Base-by-base conservation (phyloP, 768 basidiomycete genomes). In the Mycena sanguinolenta region DNA sequence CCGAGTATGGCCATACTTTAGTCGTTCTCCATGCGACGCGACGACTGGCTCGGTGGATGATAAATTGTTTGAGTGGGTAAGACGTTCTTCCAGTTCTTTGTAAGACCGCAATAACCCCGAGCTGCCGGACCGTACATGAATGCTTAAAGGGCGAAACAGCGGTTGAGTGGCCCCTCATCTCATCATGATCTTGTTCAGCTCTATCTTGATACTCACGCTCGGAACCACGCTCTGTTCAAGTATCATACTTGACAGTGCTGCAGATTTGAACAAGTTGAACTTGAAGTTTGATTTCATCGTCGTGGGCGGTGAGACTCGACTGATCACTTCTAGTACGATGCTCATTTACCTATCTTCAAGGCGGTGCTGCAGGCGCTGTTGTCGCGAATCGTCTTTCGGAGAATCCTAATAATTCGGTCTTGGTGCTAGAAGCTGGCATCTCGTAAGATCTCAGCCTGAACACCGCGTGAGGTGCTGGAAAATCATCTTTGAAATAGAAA, bases 401-500 rank as follows among this genome's bases (percentile, higher is more conserved):
- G 53, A 66, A 81, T 52, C 25, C 64, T 2, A 57, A 54, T 16
- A 28, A 69, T 58, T 68, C 65, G 17, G 74, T 79, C 16, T 72
- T 79, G 30, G 65, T 79, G 30, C 65, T 79, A 21, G 78, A 79
- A 68, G 78, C 78, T 39, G 78, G 78, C 12, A 59, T 59, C 42
- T 67, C 68, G 77, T 79, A 42, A 39, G 76, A 8, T 46, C 23
- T 25, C 21, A 28, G 19, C 60, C 58, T 16, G 50, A 16, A 3
- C n/a, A n/a, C n/a, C n/a, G n/a, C 13, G 21, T 13, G 27, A 10
- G 23, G n/a, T 30, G 9, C 13, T n/a, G n/a, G 32, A 5, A 30
- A 39, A 17, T 66, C 32, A 36, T n/a, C n/a, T n/a, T n/a, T n/a
- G n/a, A n/a, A n/a, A n/a, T 21, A 68, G 67, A 50, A 58, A 69